Base-by-base conservation (phyloP, 306 rosid genomes). In the Trifolium pratense region DNA sequence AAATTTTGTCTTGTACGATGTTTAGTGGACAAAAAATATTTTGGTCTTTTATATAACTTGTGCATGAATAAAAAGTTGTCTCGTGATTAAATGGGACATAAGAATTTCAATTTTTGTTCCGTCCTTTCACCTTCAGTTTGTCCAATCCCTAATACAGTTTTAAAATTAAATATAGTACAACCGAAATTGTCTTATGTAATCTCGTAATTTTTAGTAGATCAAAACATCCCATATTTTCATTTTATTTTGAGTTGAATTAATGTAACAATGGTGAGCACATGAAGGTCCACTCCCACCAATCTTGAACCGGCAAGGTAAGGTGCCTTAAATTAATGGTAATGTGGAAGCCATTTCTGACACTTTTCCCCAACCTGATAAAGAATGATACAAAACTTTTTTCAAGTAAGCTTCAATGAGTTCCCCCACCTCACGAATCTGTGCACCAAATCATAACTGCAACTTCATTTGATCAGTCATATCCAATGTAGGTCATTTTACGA, bases 201-300 rank as follows among this genome's bases (percentile, higher is more conserved):
- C n/a, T n/a, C n/a, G n/a, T n/a, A n/a, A n/a, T n/a, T n/a, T n/a
- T n/a, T n/a, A n/a, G n/a, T n/a, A n/a, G n/a, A n/a, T n/a, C n/a
- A n/a, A n/a, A n/a, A n/a, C n/a, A n/a, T n/a, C n/a, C n/a, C n/a
- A n/a, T n/a, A n/a, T n/a, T 39, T 39, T 65, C 3, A 18, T 40
- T 40, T 16, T 36, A 18, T 23, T 29, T 52, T 8, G 23, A 45
- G 56, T 60, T 46, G 34, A 36, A n/a, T n/a, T n/a, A n/a, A 16
- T n/a, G 21, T 5, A 60, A 55, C 66, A 31, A 52, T 31, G 51
- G 16, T 51, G 34, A 3, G 11, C 1, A 7, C 5, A 66, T 66
- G 68, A 46, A 80, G 77, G 77, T 25, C 76, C 68, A 34, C 68
- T 17, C 31, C 17, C 76, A 80, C 68, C 84, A 70, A 68, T 39